These are phyloP conservation scores for Pyrenophora seminiperda DNA, from an alignment of 2,329 filamentous ascomycete genomes.

Conservation along the genomic window DNA sequence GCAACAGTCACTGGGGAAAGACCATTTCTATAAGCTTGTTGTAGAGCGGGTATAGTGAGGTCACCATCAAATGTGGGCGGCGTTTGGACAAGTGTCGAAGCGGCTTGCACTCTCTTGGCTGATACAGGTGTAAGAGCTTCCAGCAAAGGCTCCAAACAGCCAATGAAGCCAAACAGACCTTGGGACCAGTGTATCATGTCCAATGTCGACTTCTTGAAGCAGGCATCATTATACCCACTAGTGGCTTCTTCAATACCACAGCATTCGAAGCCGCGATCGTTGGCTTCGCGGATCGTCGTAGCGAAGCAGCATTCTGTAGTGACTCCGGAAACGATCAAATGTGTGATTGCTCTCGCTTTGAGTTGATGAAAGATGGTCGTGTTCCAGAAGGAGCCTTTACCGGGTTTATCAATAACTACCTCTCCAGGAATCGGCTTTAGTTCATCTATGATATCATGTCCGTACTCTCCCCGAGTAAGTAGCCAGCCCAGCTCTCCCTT, in stretches of 20 bases:
- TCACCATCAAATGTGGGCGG: conserved; percentile 50
- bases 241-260: conserved; percentile 55
- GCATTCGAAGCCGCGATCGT: conserved; percentile 66
- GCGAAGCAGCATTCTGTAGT: conserved; percentile 65
- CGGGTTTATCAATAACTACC: conserved; percentile 62
- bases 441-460: conserved; percentile 62
- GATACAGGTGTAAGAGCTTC: conserved; percentile 30
- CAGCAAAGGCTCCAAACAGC: conserved; percentile 51
- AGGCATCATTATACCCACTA: conserved; percentile 54
- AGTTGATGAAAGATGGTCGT: conserved; percentile 60
- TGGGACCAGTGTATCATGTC: conserved; percentile 59
- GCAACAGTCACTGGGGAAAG: conserved; percentile 53
- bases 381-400: conserved; percentile 65
- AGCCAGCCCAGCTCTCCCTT: conserved; percentile 59
- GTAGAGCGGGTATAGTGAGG: conserved; percentile 52
- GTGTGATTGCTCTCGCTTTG: conserved; percentile 61
- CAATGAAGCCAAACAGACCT: conserved; percentile 59
- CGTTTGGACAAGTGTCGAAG: conserved; percentile 42
- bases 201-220: conserved; percentile 55
- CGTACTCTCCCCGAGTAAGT: conserved; percentile 59
- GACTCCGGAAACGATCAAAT: conserved; percentile 63
- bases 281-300: conserved; percentile 61
- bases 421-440: conserved; percentile 58
- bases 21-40: conserved; percentile 52
- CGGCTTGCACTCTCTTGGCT: not conserved